Percentiles rank a stretch among this genome's conserved stretches.
Conservation (phyloP, 768 basidiomycete species). For the Mycena albidolilacea region DNA sequence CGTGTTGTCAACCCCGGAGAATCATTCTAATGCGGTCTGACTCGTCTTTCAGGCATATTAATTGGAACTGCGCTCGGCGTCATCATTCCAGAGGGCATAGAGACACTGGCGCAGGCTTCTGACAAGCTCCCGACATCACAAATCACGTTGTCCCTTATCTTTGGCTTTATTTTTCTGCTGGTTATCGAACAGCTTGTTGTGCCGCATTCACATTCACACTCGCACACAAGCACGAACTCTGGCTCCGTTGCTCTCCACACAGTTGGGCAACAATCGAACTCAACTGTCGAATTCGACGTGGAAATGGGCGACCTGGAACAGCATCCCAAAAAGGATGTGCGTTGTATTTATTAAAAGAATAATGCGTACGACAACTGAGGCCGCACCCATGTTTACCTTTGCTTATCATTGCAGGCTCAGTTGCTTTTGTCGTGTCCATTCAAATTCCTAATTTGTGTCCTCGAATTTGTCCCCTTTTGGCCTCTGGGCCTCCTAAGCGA, state of each 20-base stretch:
- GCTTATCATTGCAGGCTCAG: no score
- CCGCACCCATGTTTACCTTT: no score
- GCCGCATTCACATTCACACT: slow-evolving; percentile 61
- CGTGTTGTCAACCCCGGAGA: not conserved
- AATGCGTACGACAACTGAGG: not conserved
- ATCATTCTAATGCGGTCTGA: slow-evolving; percentile 55
- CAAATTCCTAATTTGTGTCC: no score
- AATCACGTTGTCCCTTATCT: slow-evolving; percentile 75
- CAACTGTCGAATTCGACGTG: slow-evolving; percentile 70
- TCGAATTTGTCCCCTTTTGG: no score
- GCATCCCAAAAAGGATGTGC: slow-evolving; percentile 9
- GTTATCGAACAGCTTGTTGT: slow-evolving; percentile 75
- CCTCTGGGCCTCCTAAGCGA: no score
- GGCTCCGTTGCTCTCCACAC: slow-evolving; percentile 48
- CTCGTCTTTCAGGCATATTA: slow-evolving; percentile 83
- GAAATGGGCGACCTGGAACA: slow-evolving; percentile 72
- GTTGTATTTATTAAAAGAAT: not conserved
- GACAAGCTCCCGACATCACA: slow-evolving; percentile 61
- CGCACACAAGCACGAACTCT: slow-evolving; percentile 32
- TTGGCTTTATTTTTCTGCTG: slow-evolving; percentile 77
- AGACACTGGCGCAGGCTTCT: slow-evolving; percentile 61
- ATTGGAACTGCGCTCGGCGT: slow-evolving; percentile 93
- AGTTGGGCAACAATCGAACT: slow-evolving; percentile 38
- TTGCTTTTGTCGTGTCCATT: no score
- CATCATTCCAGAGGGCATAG: slow-evolving; percentile 95